Conservation (phyloP, 2,329 filamentous ascomycete species). For the Cladosporium halotolerans region DNA sequence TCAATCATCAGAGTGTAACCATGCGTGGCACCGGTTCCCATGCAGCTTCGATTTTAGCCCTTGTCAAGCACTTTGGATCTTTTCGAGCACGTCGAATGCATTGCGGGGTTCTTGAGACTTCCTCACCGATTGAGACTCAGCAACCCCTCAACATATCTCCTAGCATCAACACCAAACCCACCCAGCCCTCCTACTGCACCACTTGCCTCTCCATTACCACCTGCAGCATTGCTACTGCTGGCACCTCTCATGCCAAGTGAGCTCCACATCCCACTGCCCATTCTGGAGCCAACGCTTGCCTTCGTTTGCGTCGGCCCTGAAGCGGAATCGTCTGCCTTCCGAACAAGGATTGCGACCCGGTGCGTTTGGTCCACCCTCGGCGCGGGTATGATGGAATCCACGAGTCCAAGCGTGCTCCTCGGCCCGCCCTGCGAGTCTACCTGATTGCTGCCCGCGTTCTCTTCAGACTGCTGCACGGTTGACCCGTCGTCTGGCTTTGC, state of each 20-base stretch:
- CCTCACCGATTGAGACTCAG: conserved; percentile 53
- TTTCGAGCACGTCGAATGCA: too few relatives aligned
- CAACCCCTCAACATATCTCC: conserved; percentile 66
- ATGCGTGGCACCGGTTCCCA: too few relatives aligned
- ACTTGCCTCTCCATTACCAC: conserved; percentile 48
- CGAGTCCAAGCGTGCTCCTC: conserved; percentile 4
- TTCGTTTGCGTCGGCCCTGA: conserved; percentile 10
- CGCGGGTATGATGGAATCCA: neutral
- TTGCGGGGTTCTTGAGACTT: neutral
- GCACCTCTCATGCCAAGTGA: conserved; percentile 19
- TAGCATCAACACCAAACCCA: conserved; percentile 71
- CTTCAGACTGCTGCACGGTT: neutral
- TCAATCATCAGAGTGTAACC: too few relatives aligned
- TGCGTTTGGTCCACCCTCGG: conserved; percentile 16
- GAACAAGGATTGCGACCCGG: conserved; percentile 39
- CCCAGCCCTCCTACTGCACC: conserved; percentile 53
- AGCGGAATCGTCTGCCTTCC: conserved; percentile 33
- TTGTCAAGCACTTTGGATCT: too few relatives aligned
- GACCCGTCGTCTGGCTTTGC: neutral
- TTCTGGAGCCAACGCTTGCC: conserved; percentile 14
- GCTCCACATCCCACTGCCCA: conserved; percentile 27
- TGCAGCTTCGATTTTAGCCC: too few relatives aligned
- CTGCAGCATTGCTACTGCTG: conserved; percentile 31
- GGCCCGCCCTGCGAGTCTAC: neutral
- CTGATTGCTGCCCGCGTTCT: neutral